Evolutionary conservation across 768 basidiomycete genomes (phyloP), one percentile per base, ranked within the genome.

Genomic region (Suillus ampliporus): DNA sequence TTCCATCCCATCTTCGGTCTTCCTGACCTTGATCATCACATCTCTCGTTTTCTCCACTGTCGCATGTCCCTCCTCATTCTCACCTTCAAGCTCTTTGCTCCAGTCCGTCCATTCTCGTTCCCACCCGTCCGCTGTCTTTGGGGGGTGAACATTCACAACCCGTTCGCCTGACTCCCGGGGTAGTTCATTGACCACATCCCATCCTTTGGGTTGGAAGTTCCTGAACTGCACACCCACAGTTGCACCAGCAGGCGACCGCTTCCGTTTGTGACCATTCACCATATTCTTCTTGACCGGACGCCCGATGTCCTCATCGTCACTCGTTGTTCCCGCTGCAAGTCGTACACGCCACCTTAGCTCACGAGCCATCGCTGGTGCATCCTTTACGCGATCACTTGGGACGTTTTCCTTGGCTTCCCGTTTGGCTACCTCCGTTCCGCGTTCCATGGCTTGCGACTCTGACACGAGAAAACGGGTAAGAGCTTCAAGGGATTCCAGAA

Each of bases 281-380:
- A 61, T 54, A 57, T 61, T 65, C 59, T 62, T 72, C 63, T 65
- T 79, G 44, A 47, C 62, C 3, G 73, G 69, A 21, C 64, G 61
- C 28, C 71, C 69, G 6, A 70, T 63, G n/a, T 77, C 79, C 60
- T 94, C 91, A 59, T 89, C 90, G 57, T 91, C 91, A 68, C 90
- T 92, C 17, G 78, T 72, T 62, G 85, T 78, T 34, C 90, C 90
- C 7, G 80, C 76, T 5, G 86, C 86, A 48, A 86, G 75, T 60
- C 85, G 84, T 34, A 89, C 82, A 54, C 95, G 84, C 95, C 95
- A 97, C 48, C 91, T 82, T 48, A 97, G 77, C 72, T 97, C 95
- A 65, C 93, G 80, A 19, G 94, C 94, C 59, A 94, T 72, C 3
- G 89, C 90, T 4, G 90, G 78, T 19, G 90, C 84, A 76, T 97